Base-by-base conservation (phyloP, 1,139 yeast genomes). In the Geotrichum macrosporum region DNA sequence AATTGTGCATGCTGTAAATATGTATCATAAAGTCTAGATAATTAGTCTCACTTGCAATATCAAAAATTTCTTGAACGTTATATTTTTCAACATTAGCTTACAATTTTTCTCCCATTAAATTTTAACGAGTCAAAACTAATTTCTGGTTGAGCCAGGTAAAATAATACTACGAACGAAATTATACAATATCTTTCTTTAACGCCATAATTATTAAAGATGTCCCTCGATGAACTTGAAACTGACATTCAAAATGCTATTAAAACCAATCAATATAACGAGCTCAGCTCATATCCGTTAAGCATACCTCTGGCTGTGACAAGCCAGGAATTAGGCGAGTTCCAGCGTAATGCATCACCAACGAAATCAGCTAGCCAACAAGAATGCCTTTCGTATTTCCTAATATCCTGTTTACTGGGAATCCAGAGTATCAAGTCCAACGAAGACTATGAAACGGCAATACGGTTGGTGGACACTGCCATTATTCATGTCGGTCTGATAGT, bases 401-500 rank as follows among this genome's bases (percentile, higher is more conserved):
- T 10, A 20, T 35, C 27, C n/a, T 35, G 38, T 24, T 29, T 35
- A n/a, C 29, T 21, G 21, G 5, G 8, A 13, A n/a, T 9, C 5
- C 38, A 13, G 16, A 18, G 27, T 16, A 9, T n/a, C 6, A 20
- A 35, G 13, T 21, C 16, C n/a, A n/a, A n/a, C n/a, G n/a, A 35
- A 10, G 29, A 35, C 19, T 21, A 21, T 16, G 31, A 20, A 12
- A 18, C n/a, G 15, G 29, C 35, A 4, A 32, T 39, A 8, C 15
- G n/a, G 13, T 8, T 19, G 9, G 29, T 39, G 6, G 42, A 39
- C 29, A 21, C 30, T 30, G 42, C 42, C 16, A 24, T 39, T 2
- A 39, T 39, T 15, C 35, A 30, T 21, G 35, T 32, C 3, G 42
- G 42, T 13, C 22, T 39, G 5, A 35, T 39, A 15, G 10, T 39